Evolutionary conservation across 108 stramenopile species (phyloP).

Genomic region (Parietichytrium sp.): DNA sequence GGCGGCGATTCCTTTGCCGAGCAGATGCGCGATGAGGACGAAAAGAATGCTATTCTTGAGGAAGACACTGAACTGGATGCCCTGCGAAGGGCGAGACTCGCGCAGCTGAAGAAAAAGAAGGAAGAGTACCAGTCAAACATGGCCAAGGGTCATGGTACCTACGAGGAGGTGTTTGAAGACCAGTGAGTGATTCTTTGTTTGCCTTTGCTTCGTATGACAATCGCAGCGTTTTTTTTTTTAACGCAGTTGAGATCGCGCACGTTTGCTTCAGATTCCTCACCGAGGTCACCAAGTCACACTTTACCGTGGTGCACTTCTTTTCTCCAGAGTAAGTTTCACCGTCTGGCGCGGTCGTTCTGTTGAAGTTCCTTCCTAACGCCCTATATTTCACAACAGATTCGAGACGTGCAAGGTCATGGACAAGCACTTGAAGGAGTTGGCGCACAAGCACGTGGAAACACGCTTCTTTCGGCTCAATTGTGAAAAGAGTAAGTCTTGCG

Average conservation of each 20-base stretch:
- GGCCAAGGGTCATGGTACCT: constrained; percentile 90
- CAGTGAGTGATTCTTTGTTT: constrained; percentile 84
- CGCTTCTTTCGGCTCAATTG: constrained; percentile 81
- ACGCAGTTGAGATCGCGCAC: background rate
- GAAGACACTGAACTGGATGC: constrained; percentile 69
- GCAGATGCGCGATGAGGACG: constrained; percentile 45
- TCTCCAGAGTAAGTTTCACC: too few relatives aligned
- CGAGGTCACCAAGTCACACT: constrained; percentile 64
- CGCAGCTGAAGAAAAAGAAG: constrained; percentile 70
- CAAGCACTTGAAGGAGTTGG: constrained; percentile 78
- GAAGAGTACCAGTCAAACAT: constrained; percentile 64
- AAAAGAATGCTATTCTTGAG: constrained; percentile 55
- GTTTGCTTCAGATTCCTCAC: background rate
- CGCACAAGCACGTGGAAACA: constrained; percentile 65
- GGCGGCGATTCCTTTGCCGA: background rate
- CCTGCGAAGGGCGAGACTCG: constrained; percentile 77
- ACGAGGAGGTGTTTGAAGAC: constrained; percentile 87
- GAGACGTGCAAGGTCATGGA: constrained; percentile 91
- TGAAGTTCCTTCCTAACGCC: too few relatives aligned
- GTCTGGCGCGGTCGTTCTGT: too few relatives aligned
- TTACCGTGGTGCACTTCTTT: constrained; percentile 87
- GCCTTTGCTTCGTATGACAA: constrained; percentile 40
- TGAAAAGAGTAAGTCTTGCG: too few relatives aligned
- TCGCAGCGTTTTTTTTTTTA: background rate
- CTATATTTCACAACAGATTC: constrained; percentile 91